Conservation (phyloP, 768 basidiomycete genomes). For the Podaxis carcinomalis region DNA sequence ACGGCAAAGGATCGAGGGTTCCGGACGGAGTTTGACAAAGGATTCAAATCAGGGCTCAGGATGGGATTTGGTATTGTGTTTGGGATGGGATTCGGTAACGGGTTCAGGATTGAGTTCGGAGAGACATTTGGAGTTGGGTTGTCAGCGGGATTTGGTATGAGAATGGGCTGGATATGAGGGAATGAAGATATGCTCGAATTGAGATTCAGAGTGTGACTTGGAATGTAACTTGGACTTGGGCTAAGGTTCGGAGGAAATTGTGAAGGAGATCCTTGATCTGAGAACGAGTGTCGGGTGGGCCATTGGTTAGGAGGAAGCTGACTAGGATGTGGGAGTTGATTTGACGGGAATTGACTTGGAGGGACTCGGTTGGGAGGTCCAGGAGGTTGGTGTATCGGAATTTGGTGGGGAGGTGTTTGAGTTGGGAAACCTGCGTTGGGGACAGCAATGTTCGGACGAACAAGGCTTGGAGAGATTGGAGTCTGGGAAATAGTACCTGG, state of each 20-base stretch:
- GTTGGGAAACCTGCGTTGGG: background rate
- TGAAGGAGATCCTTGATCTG: background rate
- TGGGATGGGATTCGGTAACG: background rate
- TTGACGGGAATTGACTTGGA: background rate
- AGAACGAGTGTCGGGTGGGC: background rate
- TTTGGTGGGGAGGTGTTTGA: background rate
- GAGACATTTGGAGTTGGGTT: background rate
- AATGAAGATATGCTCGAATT: background rate
- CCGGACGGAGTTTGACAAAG: background rate
- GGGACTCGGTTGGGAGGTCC: background rate
- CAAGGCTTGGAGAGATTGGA: background rate
- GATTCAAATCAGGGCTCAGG: background rate
- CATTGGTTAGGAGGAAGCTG: conserved; percentile 2
- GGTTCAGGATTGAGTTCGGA: background rate
- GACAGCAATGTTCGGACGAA: background rate
- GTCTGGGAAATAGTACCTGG: background rate
- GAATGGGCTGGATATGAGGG: background rate
- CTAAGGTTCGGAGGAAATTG: background rate
- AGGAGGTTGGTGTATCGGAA: background rate
- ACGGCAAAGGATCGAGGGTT: background rate
- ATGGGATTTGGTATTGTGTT: background rate
- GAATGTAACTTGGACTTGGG: background rate
- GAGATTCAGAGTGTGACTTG: background rate
- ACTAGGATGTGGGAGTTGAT: conserved; percentile 1
- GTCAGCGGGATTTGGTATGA: background rate